These are phyloP conservation scores for Blastocystis sp. DNA, from an alignment of 352 stramenopile species.

Conservation along the genomic window DNA sequence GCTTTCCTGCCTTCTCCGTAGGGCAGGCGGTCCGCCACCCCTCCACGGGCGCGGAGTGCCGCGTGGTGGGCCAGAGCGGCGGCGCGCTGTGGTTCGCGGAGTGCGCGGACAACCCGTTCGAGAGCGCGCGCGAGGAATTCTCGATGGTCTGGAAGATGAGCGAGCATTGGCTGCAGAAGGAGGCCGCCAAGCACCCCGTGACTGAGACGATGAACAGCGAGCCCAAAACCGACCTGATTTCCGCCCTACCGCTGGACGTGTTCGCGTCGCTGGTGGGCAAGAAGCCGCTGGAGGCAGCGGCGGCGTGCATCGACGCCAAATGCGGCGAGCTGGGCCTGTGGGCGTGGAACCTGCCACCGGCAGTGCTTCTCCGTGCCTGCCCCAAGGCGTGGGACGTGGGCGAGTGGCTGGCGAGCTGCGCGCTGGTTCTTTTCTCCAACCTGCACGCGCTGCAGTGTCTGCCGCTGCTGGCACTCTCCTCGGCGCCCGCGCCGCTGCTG, in stretches of 20 bases:
- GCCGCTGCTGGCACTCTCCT: neutral
- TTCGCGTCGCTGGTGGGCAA: neutral
- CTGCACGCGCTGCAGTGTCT: neutral
- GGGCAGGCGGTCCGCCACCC: neutral
- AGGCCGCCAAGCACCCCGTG: neutral
- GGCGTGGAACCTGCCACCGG: conserved; percentile 50
- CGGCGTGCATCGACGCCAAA: neutral
- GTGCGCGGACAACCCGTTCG: conserved; percentile 20
- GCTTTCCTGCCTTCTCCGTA: neutral
- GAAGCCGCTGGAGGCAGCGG: neutral
- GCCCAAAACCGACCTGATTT: neutral
- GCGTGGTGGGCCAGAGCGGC: neutral
- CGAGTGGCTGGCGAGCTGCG: neutral
- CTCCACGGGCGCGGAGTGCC: neutral
- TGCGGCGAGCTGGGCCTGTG: neutral
- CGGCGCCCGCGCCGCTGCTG: neutral
- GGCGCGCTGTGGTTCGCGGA: neutral
- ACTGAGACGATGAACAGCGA: neutral
- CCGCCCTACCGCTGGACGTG: neutral
- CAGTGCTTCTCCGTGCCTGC: neutral
- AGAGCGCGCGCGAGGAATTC: conserved; percentile 45
- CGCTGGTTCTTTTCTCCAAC: conserved; percentile 18
- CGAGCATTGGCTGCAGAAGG: neutral
- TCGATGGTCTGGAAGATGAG: conserved; percentile 4
- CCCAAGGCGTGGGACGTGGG: neutral